A percentile compares a stretch with the other conserved stretches of the same genome.
These are phyloP conservation scores for Sextonia rubra DNA, from an alignment of 164 flowering plant species.

Conservation along the genomic window DNA sequence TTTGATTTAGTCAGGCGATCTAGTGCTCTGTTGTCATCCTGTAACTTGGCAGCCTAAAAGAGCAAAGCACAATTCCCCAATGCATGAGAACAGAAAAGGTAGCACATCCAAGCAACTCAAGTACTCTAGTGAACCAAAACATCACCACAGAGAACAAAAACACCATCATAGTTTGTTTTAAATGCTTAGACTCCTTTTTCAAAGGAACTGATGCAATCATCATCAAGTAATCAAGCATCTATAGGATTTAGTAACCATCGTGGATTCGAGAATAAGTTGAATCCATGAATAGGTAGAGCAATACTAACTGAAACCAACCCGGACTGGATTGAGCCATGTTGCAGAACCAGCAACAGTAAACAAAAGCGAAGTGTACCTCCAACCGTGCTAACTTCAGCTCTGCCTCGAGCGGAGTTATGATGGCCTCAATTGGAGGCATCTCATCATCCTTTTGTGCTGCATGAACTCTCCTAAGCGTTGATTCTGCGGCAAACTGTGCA, in stretches of 20 bases:
- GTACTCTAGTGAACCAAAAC: background rate
- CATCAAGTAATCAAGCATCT: background rate
- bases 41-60: constrained; percentile 39
- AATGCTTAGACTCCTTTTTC: background rate
- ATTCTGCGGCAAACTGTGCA: constrained; percentile 88
- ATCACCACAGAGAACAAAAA: background rate
- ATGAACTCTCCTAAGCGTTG: constrained; percentile 72
- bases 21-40: constrained; percentile 69
- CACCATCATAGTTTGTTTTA: background rate
- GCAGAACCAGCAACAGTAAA: background rate
- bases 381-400: constrained; percentile 61
- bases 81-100: background rate
- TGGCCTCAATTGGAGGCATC: constrained; percentile 85
- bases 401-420: constrained; percentile 72
- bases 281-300: background rate
- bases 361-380: constrained; percentile 39
- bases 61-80: background rate
- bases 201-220: background rate
- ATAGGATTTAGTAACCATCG: background rate
- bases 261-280: background rate
- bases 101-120: background rate
- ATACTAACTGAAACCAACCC: background rate
- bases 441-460: constrained; percentile 83
- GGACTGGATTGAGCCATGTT: background rate
- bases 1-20: constrained; percentile 75